Evolutionary conservation across 805 yeast genomes (phyloP).

Genomic region (Peterozyma xylosa): DNA sequence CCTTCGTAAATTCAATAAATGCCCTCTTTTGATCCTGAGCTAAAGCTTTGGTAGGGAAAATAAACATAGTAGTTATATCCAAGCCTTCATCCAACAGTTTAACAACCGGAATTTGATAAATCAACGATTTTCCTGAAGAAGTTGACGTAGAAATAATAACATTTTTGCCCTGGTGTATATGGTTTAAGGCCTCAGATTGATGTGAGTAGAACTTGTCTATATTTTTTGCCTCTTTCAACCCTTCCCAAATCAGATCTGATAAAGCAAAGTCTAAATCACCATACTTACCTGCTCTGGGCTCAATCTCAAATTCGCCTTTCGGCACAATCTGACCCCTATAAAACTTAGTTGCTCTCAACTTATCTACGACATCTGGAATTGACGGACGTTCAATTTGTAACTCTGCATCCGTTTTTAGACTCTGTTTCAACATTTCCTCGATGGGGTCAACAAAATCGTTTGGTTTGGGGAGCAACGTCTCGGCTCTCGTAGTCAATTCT

Average conservation of each 20-base stretch:
- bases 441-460: slow-evolving; percentile 54
- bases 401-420: slow-evolving; percentile 1
- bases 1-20: slow-evolving; percentile 47
- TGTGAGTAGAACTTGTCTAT: slow-evolving; percentile 62
- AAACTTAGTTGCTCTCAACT: slow-evolving; percentile 37
- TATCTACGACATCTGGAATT: slow-evolving; percentile 40
- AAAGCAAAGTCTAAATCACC: slow-evolving; percentile 33
- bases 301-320: slow-evolving; percentile 34
- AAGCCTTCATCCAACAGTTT: slow-evolving; percentile 31
- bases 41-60: slow-evolving; percentile 94
- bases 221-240: slow-evolving; percentile 39
- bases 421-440: slow-evolving; percentile 39
- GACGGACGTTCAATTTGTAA: slow-evolving; percentile 26
- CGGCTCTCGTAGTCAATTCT: slow-evolving; percentile 28
- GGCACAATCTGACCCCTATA: slow-evolving; percentile 60
- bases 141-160: slow-evolving; percentile 92
- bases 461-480: slow-evolving; percentile 35
- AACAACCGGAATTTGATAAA: slow-evolving; percentile 83
- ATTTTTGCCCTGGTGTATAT: slow-evolving; percentile 47
- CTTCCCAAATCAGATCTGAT: slow-evolving; percentile 44
- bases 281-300: slow-evolving; percentile 37
- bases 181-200: slow-evolving; percentile 71
- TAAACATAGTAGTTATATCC: slow-evolving; percentile 65
- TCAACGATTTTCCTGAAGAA: slow-evolving; percentile 90
- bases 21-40: slow-evolving; percentile 95